A percentile compares a stretch with the other conserved stretches of the same genome.
Evolutionary conservation across 768 basidiomycete species (phyloP).

Genomic region (Hypholoma sublateritium): DNA sequence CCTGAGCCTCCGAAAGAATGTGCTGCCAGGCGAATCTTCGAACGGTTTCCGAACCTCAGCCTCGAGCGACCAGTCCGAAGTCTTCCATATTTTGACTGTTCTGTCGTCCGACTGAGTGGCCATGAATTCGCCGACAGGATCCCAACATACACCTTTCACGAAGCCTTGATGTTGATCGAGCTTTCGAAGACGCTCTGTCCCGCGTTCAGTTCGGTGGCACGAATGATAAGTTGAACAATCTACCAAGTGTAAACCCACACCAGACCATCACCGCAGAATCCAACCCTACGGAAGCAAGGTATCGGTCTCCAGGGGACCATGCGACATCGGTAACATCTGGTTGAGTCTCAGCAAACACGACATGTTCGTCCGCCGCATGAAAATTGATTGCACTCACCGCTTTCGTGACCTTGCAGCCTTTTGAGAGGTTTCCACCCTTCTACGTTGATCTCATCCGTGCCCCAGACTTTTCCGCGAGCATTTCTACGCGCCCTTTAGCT

Average conservation of each 20-base stretch:
- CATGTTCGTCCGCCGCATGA: no score
- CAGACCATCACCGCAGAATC: constrained; percentile 92
- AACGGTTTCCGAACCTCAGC: constrained; percentile 89
- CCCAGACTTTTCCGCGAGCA: constrained; percentile 88
- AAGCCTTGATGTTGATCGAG: constrained; percentile 92
- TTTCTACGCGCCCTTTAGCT: constrained; percentile 41
- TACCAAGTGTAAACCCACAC: constrained; percentile 91
- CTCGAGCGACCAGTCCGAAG: constrained; percentile 87
- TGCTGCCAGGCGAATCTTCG: constrained; percentile 89
- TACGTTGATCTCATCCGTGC: constrained; percentile 92
- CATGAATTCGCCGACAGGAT: constrained; percentile 95
- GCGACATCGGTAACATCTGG: constrained; percentile 93
- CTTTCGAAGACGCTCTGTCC: constrained; percentile 74
- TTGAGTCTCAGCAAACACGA: not conserved
- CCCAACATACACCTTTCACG: constrained; percentile 99
- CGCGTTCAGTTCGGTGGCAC: not conserved
- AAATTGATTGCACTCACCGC: constrained; percentile 54
- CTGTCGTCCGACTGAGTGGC: constrained; percentile 98
- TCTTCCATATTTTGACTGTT: constrained; percentile 96
- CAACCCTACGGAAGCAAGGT: constrained; percentile 89
- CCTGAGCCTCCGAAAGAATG: constrained; percentile 92
- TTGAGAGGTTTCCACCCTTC: constrained; percentile 97
- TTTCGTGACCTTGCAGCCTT: constrained; percentile 90
- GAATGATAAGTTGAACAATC: constrained; percentile 16
- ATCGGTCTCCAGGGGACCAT: constrained; percentile 92